Percentiles rank a stretch among this genome's conserved stretches.
Conservation (phyloP, 306 rosid genomes). For the Gastrolobium villosum region DNA sequence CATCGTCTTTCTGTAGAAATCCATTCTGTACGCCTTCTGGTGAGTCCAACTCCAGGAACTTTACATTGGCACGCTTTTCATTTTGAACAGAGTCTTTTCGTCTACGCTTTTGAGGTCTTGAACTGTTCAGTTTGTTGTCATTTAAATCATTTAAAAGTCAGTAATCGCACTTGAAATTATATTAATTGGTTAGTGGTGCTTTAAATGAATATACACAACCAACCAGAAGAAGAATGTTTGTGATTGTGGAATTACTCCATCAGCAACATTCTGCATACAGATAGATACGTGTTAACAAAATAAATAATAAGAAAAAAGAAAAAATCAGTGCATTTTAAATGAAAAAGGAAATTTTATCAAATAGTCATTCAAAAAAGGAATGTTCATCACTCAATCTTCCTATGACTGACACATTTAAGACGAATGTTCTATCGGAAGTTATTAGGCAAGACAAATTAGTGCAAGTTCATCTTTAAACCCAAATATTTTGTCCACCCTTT, state of each 20-base stretch:
- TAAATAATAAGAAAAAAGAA: conserved; percentile 14
- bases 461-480: conserved; percentile 9
- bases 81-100: conserved; percentile 57
- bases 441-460: conserved; percentile 23
- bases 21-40: conserved; percentile 67
- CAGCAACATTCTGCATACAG: conserved; percentile 73
- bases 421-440: conserved; percentile 14
- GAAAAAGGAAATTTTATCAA: conserved; percentile 32
- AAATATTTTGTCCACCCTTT: conserved; percentile 22
- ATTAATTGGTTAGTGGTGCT: conserved; percentile 51
- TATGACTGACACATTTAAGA: conserved; percentile 8
- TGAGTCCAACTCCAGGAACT: conserved; percentile 88
- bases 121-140: conserved; percentile 61
- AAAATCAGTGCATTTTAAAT: conserved; percentile 5
- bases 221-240: conserved; percentile 91
- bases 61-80: conserved; percentile 64
- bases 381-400: conserved; percentile 10
- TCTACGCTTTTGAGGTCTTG: conserved; percentile 66
- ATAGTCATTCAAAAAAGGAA: conserved; percentile 8
- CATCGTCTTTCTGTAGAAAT: conserved; percentile 63
- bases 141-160: conserved; percentile 46
- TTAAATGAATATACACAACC: conserved; percentile 63
- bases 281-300: conserved; percentile 40
- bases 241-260: conserved; percentile 76
- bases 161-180: conserved; percentile 35